Percentiles rank a stretch among this genome's conserved stretches.
Conservation (phyloP, 768 basidiomycete species). For the Guyanaporus albipodus region DNA sequence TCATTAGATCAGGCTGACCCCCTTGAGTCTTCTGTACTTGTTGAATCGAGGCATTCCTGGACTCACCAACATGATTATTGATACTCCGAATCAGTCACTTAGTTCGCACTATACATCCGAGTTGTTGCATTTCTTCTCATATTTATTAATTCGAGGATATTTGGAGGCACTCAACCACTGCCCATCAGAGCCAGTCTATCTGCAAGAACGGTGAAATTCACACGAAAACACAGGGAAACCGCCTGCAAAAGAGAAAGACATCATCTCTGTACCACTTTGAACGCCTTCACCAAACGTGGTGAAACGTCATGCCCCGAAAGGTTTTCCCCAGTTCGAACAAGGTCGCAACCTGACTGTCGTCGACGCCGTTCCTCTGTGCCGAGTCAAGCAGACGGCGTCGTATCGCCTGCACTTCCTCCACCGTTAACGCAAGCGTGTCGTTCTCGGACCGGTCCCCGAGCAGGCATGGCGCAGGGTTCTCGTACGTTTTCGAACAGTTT, state of each 20-base stretch:
- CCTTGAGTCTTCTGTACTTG: not conserved
- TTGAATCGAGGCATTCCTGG: not conserved
- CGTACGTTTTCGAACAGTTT: not conserved
- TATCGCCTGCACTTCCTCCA: conserved; percentile 14
- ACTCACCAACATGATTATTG: not conserved
- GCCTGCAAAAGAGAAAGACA: not conserved
- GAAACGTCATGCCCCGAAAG: conserved; percentile 21
- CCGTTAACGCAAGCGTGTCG: conserved; percentile 16
- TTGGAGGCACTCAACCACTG: not conserved
- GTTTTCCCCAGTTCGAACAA: conserved; percentile 21
- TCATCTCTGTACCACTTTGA: not conserved
- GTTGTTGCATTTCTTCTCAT: no score
- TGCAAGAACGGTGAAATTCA: not conserved
- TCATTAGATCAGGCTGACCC: conserved; percentile 12
- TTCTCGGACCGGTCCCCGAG: not conserved
- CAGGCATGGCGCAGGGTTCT: not conserved
- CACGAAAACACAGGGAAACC: not conserved
- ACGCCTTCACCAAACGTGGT: conserved; percentile 23
- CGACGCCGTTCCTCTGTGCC: not conserved
- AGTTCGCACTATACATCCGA: no score
- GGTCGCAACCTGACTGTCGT: conserved; percentile 10
- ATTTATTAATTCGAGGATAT: no score
- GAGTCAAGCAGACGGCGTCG: conserved; percentile 14
- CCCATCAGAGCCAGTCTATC: not conserved
- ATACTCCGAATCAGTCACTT: no score